Evolutionary conservation across 2,329 filamentous ascomycete genomes (phyloP), one percentile per base, ranked within the genome.

Genomic region (Lecanoromycetidae sp.): DNA sequence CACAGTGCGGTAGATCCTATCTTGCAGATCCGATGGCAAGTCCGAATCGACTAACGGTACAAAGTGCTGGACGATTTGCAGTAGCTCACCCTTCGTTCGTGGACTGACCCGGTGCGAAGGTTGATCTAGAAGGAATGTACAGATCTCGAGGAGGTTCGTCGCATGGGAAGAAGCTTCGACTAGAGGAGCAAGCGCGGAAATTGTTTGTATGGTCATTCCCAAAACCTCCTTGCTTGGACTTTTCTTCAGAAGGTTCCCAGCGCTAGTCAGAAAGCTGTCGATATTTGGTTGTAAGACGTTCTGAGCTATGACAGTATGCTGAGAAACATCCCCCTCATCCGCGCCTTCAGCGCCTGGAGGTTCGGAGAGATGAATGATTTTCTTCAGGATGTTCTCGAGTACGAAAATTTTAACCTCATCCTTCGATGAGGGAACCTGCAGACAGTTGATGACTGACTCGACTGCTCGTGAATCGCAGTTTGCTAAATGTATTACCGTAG

Each of bases 371-470:
- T 74, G 72, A 27, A 87, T 73, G 27, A 90, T 68, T 47, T 79
- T 82, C 35, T 76, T 74, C 36, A 98, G 63, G 34, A 96, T 81
- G 9, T 79, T 67, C 49, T 76, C 74, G 25, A 98, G 69, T 1
- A 88, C 77, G 60, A 86, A 94, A 0, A 84, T 66, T 59, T 88
- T 91, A 47, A 98, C 88, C 48, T 87, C 82, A 52, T 90, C 84
- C 61, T 91, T 91, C 0, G 84, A 79, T 45, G 84, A 90, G 37
- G 76, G 72, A 5, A 83, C 72, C 4, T 73, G 71, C 22, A 98
- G 67, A 56, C 82, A 84, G 53, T 85, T 79, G 33, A 87, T 76
- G 13, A 94, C 66, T 55, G 80, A 80, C 13, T 71, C 70, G 25
- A 96, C 61, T n/a, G 90, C 70, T 13, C 61, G 54, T 5, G 62